Conservation (phyloP, 257 asterid species). For the Plectranthus barbatus region DNA sequence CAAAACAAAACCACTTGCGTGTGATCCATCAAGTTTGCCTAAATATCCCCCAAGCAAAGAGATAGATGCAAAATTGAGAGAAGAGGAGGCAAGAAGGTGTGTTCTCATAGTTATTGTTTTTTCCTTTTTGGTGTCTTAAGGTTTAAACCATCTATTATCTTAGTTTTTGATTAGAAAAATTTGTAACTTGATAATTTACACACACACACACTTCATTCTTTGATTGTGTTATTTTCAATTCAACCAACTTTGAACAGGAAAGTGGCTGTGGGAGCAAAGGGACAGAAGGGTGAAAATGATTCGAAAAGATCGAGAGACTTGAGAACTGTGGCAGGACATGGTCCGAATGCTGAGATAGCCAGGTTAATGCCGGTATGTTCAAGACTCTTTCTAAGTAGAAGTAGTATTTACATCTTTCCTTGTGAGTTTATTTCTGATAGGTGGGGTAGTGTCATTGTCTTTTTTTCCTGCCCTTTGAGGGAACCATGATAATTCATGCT, state of each 20-base stretch:
- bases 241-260: constrained; percentile 37
- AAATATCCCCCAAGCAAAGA: constrained; percentile 96
- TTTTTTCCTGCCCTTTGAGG: too few species aligned
- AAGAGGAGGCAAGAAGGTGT: constrained; percentile 78
- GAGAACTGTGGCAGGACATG: constrained; percentile 41
- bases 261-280: constrained; percentile 29
- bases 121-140: neutral
- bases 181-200: neutral
- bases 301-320: constrained; percentile 39
- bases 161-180: neutral
- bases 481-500: too few species aligned
- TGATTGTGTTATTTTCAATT: constrained; percentile 12
- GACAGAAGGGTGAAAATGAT: constrained; percentile 36
- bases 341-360: constrained; percentile 36
- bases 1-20: constrained; percentile 57
- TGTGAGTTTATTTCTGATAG: too few species aligned
- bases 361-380: constrained; percentile 53
- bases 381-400: neutral
- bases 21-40: constrained; percentile 82
- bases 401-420: neutral
- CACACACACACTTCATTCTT: neutral
- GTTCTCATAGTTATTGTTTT: neutral
- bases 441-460: too few species aligned
- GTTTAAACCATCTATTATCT: neutral
- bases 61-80: constrained; percentile 89